Conservation (phyloP, 108 stramenopile species). For the Nitzschia inconspicua region DNA sequence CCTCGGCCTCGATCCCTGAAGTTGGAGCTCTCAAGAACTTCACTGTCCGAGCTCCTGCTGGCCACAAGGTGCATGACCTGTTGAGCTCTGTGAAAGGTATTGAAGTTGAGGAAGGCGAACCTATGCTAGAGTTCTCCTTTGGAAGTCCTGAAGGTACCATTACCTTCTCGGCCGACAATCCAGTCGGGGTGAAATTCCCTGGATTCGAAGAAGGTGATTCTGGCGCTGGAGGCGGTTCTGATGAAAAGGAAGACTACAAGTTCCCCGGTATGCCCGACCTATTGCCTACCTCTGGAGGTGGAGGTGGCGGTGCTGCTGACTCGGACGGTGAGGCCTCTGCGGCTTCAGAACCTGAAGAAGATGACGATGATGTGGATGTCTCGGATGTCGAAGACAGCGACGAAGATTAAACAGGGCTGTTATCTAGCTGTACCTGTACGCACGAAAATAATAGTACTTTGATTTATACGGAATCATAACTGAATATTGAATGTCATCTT, state of each 20-base stretch:
- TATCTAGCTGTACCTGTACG: no score
- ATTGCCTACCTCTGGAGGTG: slow-evolving; percentile 18
- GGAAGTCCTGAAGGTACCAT: slow-evolving; percentile 49
- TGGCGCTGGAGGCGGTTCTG: slow-evolving; percentile 15
- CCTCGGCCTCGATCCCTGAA: slow-evolving; percentile 40
- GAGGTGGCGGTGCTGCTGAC: slow-evolving; percentile 10
- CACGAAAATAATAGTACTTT: no score
- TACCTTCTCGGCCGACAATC: slow-evolving; percentile 38
- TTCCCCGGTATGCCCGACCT: slow-evolving; percentile 27
- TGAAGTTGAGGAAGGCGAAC: slow-evolving; percentile 35
- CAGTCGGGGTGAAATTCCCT: slow-evolving; percentile 44
- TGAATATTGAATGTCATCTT: no score
- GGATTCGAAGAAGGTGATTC: slow-evolving; percentile 45
- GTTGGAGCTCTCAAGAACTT: slow-evolving; percentile 38
- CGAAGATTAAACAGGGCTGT: not conserved
- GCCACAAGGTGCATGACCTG: slow-evolving; percentile 44
- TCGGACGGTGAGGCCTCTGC: slow-evolving; percentile 18
- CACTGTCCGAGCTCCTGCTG: slow-evolving; percentile 36
- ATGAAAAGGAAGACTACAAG: slow-evolving; percentile 8
- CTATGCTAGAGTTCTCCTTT: slow-evolving; percentile 41
- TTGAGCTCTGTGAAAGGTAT: slow-evolving; percentile 28
- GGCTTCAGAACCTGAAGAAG: slow-evolving; percentile 14
- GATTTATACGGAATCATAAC: no score
- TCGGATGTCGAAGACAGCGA: slow-evolving; percentile 4
- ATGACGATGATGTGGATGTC: slow-evolving; percentile 9